These are phyloP conservation scores for Hyphopichia pseudoburtonii DNA, from an alignment of 1,139 yeast species.

Conservation along the genomic window DNA sequence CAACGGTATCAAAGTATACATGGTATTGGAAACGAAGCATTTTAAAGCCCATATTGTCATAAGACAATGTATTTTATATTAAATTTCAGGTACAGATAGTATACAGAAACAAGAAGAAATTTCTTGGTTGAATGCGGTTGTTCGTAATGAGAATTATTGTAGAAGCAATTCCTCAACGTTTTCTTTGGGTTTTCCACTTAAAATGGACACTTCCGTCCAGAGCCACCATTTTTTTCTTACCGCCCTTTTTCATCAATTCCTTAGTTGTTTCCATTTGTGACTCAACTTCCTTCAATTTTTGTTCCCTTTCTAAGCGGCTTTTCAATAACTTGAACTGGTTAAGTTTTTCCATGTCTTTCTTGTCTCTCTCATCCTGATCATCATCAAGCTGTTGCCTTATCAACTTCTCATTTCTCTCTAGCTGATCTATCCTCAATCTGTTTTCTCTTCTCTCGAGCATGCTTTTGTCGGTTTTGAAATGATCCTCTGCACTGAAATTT, in stretches of 20 bases:
- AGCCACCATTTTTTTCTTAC: constrained; percentile 70
- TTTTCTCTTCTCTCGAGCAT: constrained; percentile 69
- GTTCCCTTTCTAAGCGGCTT: constrained; percentile 64
- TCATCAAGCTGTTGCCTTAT: constrained; percentile 24
- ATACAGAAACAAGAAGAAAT: too few relatives aligned
- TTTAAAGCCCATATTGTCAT: too few relatives aligned
- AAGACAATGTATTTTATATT: too few relatives aligned
- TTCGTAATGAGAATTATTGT: too few relatives aligned
- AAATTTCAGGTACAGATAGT: too few relatives aligned
- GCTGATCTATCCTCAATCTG: constrained; percentile 63
- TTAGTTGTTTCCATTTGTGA: constrained; percentile 72
- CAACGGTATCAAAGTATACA: too few relatives aligned
- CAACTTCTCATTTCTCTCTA: constrained; percentile 40
- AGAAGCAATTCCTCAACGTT: constrained; percentile 57
- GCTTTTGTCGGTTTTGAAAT: constrained; percentile 68
- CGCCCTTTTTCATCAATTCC: constrained; percentile 89
- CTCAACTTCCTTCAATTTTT: constrained; percentile 66
- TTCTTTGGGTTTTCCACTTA: constrained; percentile 87
- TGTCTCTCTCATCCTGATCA: constrained; percentile 38
- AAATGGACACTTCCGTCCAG: constrained; percentile 66
- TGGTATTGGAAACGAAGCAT: too few relatives aligned
- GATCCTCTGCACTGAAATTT: constrained; percentile 60
- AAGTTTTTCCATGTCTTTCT: constrained; percentile 54
- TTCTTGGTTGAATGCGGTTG: too few relatives aligned
- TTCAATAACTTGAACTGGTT: constrained; percentile 56